A percentile compares a stretch with the other conserved stretches of the same genome.
Evolutionary conservation across 305 asterid species (phyloP).

Genomic region (Fraxinus dipetala): DNA sequence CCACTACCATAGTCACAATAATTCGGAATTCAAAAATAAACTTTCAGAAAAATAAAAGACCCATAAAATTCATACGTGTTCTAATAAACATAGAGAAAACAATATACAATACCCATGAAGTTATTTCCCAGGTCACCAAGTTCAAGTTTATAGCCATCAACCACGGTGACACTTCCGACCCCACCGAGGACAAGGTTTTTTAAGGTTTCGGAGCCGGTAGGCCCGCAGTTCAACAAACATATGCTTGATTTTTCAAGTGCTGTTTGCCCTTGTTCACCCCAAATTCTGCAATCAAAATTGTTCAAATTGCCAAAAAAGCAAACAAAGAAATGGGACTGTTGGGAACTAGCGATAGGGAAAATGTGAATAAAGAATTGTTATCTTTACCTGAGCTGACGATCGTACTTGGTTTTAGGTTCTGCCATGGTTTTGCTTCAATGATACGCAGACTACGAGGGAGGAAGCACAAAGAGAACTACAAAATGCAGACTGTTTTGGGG

Average conservation of each 20-base stretch:
- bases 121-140: slow-evolving; percentile 89
- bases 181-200: slow-evolving; percentile 97
- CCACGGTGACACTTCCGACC: slow-evolving; percentile 88
- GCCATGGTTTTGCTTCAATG: slow-evolving; percentile 62
- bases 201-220: slow-evolving; percentile 91
- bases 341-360: not conserved
- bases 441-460: slow-evolving; percentile 30
- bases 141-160: slow-evolving; percentile 93
- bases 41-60: not conserved
- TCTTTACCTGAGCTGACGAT: slow-evolving; percentile 90
- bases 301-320: not conserved
- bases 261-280: slow-evolving; percentile 99
- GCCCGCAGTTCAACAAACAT: slow-evolving; percentile 88
- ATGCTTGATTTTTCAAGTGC: slow-evolving; percentile 92
- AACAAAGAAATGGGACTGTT: not conserved
- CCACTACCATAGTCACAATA: slow-evolving; percentile 46
- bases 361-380: not conserved
- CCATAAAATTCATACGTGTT: not conserved
- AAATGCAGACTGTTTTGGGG: not conserved
- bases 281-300: slow-evolving; percentile 52
- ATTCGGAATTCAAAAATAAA: not conserved
- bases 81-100: not conserved
- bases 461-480: not conserved
- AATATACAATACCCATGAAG: slow-evolving; percentile 58
- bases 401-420: slow-evolving; percentile 87